phyloP scores from a whole-genome alignment of 2,329 filamentous ascomycete genomes.

The Metarhizium robertsii region DNA sequence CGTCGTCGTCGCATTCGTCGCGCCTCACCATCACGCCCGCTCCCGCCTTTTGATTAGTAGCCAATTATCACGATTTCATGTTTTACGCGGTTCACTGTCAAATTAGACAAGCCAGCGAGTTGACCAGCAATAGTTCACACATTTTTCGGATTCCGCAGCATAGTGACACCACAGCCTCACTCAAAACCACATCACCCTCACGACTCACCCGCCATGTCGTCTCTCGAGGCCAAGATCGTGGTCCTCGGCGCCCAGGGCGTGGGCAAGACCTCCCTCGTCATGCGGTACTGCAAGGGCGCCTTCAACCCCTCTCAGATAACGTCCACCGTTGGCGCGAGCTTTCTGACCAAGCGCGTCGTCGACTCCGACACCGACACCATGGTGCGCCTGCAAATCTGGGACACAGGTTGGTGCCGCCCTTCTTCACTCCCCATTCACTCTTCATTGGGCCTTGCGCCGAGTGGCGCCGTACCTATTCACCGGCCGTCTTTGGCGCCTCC shows the following conservation, averaged over 20 bases:
- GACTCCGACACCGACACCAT: constrained; percentile 79
- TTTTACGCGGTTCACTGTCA: no score
- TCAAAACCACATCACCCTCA: neutral
- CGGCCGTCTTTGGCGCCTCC: neutral
- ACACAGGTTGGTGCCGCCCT: constrained; percentile 51
- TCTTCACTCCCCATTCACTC: neutral
- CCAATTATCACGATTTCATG: no score
- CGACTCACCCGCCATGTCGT: constrained; percentile 30
- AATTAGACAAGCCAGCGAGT: no score
- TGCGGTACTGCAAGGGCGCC: constrained; percentile 64
- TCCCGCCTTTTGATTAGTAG: no score
- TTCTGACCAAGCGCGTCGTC: constrained; percentile 69
- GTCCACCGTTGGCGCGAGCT: constrained; percentile 72
- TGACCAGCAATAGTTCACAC: no score
- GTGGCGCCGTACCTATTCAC: neutral
- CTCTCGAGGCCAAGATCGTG: constrained; percentile 73
- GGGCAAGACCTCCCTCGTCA: constrained; percentile 70
- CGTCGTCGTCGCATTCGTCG: neutral
- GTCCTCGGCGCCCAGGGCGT: constrained; percentile 73
- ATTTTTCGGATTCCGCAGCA: no score
- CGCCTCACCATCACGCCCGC: neutral
- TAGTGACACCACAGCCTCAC: no score
- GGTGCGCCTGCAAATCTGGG: constrained; percentile 92
- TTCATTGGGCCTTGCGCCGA: neutral
- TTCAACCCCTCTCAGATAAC: constrained; percentile 56